phyloP scores from a whole-genome alignment of 495 filamentous ascomycete genomes.

The Acidomyces sp. region DNA sequence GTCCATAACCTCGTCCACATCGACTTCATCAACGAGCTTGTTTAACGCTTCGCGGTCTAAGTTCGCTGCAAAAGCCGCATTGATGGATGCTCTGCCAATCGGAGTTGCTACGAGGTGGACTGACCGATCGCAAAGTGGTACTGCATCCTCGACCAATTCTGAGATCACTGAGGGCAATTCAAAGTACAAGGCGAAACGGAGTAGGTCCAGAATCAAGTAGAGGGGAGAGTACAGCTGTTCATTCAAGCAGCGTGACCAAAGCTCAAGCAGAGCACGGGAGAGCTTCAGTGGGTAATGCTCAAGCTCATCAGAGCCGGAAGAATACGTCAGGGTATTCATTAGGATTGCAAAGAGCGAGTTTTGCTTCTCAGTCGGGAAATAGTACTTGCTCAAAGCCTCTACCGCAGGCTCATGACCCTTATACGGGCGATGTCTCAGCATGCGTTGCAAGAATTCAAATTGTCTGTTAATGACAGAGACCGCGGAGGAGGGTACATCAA shows the following conservation, averaged over 20 bases:
- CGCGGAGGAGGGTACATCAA: slow-evolving; percentile 1
- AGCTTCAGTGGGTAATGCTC: slow-evolving; percentile 41
- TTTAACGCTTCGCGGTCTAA: slow-evolving; percentile 44
- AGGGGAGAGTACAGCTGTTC: slow-evolving; percentile 47
- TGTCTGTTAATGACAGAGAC: neutral
- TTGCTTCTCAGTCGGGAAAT: slow-evolving; percentile 39
- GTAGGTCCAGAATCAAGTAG: slow-evolving; percentile 43
- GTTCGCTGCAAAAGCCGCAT: slow-evolving; percentile 32
- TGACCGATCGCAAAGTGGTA: slow-evolving; percentile 34
- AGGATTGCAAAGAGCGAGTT: slow-evolving; percentile 44
- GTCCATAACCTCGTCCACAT: slow-evolving; percentile 43
- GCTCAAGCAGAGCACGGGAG: slow-evolving; percentile 36
- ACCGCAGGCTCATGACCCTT: slow-evolving; percentile 40
- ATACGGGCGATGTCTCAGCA: slow-evolving; percentile 43
- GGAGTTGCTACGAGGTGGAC: slow-evolving; percentile 26
- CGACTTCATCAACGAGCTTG: slow-evolving; percentile 37
- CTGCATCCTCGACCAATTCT: slow-evolving; percentile 38
- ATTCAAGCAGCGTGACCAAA: slow-evolving; percentile 51
- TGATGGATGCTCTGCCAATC: slow-evolving; percentile 16
- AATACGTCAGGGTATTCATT: slow-evolving; percentile 37
- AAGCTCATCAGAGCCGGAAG: slow-evolving; percentile 24
- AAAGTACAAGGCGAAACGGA: slow-evolving; percentile 40
- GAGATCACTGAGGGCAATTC: slow-evolving; percentile 34
- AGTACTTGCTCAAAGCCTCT: slow-evolving; percentile 78
- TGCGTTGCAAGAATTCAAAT: slow-evolving; percentile 39